Conservation (phyloP, 495 filamentous ascomycete genomes). For the Tuber melanosporum region DNA sequence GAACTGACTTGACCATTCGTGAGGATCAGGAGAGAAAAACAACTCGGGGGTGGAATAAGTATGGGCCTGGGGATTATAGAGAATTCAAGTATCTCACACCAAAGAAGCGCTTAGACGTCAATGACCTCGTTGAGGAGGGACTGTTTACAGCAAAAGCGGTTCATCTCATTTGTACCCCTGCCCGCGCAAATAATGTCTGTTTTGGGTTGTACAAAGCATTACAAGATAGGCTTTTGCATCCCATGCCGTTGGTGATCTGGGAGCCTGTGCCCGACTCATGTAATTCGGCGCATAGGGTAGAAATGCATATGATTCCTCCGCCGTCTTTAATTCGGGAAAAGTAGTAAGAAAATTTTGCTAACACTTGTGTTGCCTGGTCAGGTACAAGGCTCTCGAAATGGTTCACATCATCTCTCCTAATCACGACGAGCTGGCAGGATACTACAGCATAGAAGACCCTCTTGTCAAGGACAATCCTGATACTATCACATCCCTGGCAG, state of each 20-base stretch:
- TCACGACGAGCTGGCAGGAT: constrained; percentile 71
- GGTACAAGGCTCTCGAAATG: constrained; percentile 39
- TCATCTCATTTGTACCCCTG: constrained; percentile 79
- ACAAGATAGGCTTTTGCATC: not conserved
- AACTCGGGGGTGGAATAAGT: constrained; percentile 88
- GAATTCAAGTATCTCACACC: constrained; percentile 84
- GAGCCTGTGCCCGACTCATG: constrained; percentile 90
- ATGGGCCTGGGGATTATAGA: constrained; percentile 51
- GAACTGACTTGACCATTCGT: constrained; percentile 63
- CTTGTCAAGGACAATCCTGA: constrained; percentile 47
- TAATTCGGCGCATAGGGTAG: constrained; percentile 49
- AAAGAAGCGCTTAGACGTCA: constrained; percentile 67
- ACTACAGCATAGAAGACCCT: constrained; percentile 57
- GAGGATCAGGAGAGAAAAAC: constrained; percentile 62
- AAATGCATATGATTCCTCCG: constrained; percentile 55
- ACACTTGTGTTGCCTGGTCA: constrained; percentile 44
- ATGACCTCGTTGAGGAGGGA: constrained; percentile 50
- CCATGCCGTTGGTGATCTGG: constrained; percentile 62
- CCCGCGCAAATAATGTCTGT: constrained; percentile 47
- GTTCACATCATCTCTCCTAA: constrained; percentile 88
- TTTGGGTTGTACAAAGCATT: constrained; percentile 37
- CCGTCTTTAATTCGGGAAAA: not conserved
- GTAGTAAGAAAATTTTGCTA: not conserved
- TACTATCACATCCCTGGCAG: constrained; percentile 43
- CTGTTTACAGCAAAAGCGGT: constrained; percentile 68